Evolutionary conservation across 177 flowering plant species (phyloP).

Genomic region (Vitis hybrid): DNA sequence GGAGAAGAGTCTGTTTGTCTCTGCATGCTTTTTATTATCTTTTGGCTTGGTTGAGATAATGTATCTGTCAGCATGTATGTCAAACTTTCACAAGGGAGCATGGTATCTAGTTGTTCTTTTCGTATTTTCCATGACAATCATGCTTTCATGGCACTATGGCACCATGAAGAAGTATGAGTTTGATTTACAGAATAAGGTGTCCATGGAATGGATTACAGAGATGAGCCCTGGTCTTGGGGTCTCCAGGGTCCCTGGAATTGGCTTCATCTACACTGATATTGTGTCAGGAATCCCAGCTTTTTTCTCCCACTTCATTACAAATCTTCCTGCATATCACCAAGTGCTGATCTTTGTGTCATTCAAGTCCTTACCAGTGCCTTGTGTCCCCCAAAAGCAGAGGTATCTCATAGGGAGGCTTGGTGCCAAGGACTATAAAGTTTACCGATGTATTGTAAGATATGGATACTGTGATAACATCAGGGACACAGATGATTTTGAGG

Average conservation of each 20-base stretch:
- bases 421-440: slow-evolving; percentile 37
- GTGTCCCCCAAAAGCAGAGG: slow-evolving; percentile 34
- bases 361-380: slow-evolving; percentile 45
- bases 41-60: slow-evolving; percentile 48
- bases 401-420: slow-evolving; percentile 56
- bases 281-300: slow-evolving; percentile 59
- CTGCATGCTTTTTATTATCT: slow-evolving; percentile 40
- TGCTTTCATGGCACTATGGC: slow-evolving; percentile 64
- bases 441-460: slow-evolving; percentile 52
- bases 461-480: slow-evolving; percentile 47
- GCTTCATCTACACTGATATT: slow-evolving; percentile 54
- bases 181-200: slow-evolving; percentile 51
- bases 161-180: slow-evolving; percentile 52
- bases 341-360: slow-evolving; percentile 55
- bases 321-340: slow-evolving; percentile 63
- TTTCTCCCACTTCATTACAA: slow-evolving; percentile 62
- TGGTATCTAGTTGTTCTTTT: slow-evolving; percentile 41
- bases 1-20: slow-evolving; percentile 37
- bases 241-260: slow-evolving; percentile 58
- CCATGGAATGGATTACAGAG: slow-evolving; percentile 50
- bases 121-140: slow-evolving; percentile 29
- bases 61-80: slow-evolving; percentile 42
- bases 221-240: slow-evolving; percentile 46
- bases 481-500: slow-evolving; percentile 62
- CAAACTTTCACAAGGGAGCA: slow-evolving; percentile 46